phyloP scores from a whole-genome alignment of 2,329 filamentous ascomycete species.

The Rugonectria rugulosa region DNA sequence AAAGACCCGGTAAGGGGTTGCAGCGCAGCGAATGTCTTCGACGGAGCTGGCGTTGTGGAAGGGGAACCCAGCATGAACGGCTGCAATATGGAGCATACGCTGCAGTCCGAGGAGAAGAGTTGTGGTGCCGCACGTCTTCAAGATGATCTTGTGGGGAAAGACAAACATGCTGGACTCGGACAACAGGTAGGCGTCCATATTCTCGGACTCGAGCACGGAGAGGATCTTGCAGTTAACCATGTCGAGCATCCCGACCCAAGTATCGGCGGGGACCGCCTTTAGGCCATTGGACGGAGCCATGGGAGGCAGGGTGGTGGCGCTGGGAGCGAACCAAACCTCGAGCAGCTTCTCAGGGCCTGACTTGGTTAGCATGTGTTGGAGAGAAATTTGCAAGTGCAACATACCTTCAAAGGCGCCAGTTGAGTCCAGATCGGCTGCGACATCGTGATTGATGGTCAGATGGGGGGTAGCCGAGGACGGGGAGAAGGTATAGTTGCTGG shows the following conservation, averaged over 20 bases:
- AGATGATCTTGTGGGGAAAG: constrained; percentile 98
- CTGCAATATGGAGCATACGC: constrained; percentile 91
- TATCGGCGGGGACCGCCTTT: constrained; percentile 83
- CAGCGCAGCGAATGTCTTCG: constrained; percentile 75
- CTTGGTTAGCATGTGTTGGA: constrained; percentile 16
- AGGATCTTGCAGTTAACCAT: constrained; percentile 98
- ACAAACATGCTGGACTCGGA: constrained; percentile 99
- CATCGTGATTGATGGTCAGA: constrained; percentile 96
- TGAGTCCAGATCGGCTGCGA: constrained; percentile 90
- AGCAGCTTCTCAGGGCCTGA: constrained; percentile 93
- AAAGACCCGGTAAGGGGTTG: constrained; percentile 93
- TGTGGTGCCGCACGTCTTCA: constrained; percentile 98
- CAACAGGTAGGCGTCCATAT: constrained; percentile 94
- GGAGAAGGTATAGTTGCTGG: constrained; percentile 82
- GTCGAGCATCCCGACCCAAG: constrained; percentile 97
- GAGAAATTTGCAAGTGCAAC: not conserved
- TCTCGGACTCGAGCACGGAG: constrained; percentile 90
- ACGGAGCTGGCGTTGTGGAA: constrained; percentile 73
- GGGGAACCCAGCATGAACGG: constrained; percentile 86
- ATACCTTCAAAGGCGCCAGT: constrained; percentile 93
- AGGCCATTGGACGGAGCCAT: constrained; percentile 77
- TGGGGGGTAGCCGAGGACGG: constrained; percentile 85
- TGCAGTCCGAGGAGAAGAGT: constrained; percentile 89
- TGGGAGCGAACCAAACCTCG: constrained; percentile 96
- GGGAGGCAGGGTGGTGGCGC: constrained; percentile 74